Base-by-base conservation (phyloP, 1,139 yeast species). In the Taiozyma sp. region DNA sequence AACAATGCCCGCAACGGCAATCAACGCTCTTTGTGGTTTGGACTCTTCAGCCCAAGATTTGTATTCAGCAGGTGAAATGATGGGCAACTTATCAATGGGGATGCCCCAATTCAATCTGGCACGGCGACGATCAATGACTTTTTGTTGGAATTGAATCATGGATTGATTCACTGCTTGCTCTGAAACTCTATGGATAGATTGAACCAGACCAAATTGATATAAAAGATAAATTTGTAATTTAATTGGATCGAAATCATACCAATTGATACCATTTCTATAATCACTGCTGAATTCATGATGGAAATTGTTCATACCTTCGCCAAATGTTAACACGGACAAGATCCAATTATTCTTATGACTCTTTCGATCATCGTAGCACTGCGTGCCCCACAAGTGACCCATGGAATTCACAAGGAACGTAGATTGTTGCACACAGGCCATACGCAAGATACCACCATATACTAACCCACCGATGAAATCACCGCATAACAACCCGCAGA, bases 241-340 rank as follows among this genome's bases (percentile, higher is more conserved):
- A 4, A 87, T 80, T 1, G 91, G 90, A 63, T 85, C 91, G 61
- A 78, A 80, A 1, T 80, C 77, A 58, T 76, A 75, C 66, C 72
- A 65, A 28, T 79, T 73, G 30, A 75, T 68, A 10, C 81, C 79
- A 52, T 81, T 74, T 48, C 84, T 70, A 63, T 80, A 84, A 63
- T 85, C 91, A 55, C 80, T 82, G 2, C 90, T 87, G 58, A 85
- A 85, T 61, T 84, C 90, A 62, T 85, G 90, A 63, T 85, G 92
- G 62, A 80, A 85, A 62, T 84, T 84, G 57, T 84, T 87, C 59
- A 76, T 70, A 6, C 80, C 79, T 64, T 85, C 90, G 2, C 92
- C 92, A 63, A 80, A 81, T 0, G 89, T 80, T 10, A 84, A 60
- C 4, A 83, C 54, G 2, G 83, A 71, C 2, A 82, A 65, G 8